phyloP scores from a whole-genome alignment of 2,329 filamentous ascomycete species.

The Ophiosphaerella korrae region DNA sequence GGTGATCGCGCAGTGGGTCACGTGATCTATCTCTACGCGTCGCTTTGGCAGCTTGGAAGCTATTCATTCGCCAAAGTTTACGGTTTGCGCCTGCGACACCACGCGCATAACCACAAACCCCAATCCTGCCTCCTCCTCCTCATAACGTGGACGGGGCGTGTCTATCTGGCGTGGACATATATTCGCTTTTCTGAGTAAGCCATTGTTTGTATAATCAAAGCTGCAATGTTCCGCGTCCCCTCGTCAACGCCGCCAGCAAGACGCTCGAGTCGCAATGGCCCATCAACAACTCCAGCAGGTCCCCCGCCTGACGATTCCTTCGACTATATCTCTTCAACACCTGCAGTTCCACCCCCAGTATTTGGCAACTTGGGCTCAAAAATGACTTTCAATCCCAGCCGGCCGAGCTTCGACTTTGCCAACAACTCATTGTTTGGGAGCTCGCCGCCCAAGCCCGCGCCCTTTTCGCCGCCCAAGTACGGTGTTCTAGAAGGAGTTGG shows the following conservation, averaged over 20 bases:
- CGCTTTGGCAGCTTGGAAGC: constrained; percentile 3
- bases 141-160: not conserved
- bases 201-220: constrained; percentile 6
- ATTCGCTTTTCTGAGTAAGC: constrained; percentile 1
- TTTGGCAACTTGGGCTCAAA: constrained; percentile 53
- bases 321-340: constrained; percentile 58
- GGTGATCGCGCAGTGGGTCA: too few species aligned
- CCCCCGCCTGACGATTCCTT: constrained; percentile 55
- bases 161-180: not conserved
- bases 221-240: constrained; percentile 43
- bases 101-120: constrained; percentile 2
- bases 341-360: constrained; percentile 59
- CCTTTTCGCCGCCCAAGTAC: constrained; percentile 24
- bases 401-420: constrained; percentile 24
- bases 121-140: not conserved
- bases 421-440: constrained; percentile 27
- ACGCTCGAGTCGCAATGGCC: constrained; percentile 40
- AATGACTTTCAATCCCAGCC: constrained; percentile 35
- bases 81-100: constrained; percentile 19
- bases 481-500: constrained; percentile 35
- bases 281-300: constrained; percentile 64
- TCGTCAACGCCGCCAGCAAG: constrained; percentile 45
- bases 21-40: constrained; percentile 1
- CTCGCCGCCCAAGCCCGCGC: constrained; percentile 26
- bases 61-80: constrained; percentile 14